Evolutionary conservation across 2,329 filamentous ascomycete species (phyloP).

Genomic region (Emergomyces orientalis): DNA sequence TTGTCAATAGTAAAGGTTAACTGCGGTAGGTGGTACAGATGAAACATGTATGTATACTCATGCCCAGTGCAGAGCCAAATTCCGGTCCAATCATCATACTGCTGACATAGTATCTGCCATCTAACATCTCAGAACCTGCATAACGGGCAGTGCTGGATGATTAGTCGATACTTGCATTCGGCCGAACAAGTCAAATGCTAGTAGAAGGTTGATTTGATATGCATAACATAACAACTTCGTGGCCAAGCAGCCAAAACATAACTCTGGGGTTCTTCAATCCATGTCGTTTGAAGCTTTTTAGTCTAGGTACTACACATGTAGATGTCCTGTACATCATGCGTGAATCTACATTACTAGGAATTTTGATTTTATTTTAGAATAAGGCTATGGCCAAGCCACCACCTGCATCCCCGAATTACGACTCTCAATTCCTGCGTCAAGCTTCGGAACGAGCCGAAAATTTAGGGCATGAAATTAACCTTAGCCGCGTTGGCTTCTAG

Average conservation of each 20-base stretch:
- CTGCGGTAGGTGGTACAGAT: not conserved
- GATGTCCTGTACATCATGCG: no score
- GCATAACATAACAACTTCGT: not conserved
- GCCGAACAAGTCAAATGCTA: no score
- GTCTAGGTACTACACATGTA: not conserved
- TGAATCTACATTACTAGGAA: no score
- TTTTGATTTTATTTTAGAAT: no score
- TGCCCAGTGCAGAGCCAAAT: not conserved
- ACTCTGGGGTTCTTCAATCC: not conserved
- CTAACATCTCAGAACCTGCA: no score
- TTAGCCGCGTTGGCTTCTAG: not conserved
- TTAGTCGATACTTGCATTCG: no score
- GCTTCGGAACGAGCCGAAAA: conserved; percentile 1
- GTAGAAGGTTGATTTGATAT: not conserved
- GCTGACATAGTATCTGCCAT: not conserved
- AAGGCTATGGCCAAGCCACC: not conserved
- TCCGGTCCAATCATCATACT: not conserved
- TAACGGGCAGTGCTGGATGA: no score
- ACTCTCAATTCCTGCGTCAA: not conserved
- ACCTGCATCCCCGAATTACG: not conserved
- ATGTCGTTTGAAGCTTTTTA: not conserved
- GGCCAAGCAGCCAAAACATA: no score
- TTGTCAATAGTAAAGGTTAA: not conserved
- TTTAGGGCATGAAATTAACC: not conserved
- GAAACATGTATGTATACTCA: not conserved